A percentile compares a stretch with the other conserved stretches of the same genome.
Evolutionary conservation across 2,329 filamentous ascomycete genomes (phyloP).

Genomic region (Colletotrichum cuscutae): DNA sequence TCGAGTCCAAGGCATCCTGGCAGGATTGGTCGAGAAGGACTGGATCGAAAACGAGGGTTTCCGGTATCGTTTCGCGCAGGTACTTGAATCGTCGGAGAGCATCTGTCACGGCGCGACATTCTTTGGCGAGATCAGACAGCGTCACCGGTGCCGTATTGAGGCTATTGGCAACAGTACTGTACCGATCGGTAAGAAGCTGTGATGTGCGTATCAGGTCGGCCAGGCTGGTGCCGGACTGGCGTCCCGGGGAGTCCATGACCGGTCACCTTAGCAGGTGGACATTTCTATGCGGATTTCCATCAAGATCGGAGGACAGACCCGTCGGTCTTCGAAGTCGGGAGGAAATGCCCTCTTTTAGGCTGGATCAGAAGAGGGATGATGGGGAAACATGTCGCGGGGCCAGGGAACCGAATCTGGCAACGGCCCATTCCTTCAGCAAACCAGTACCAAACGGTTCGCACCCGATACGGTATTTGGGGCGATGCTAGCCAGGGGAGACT

Average conservation of each 20-base stretch:
- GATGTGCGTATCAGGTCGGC: conserved; percentile 25
- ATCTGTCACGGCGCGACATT: conserved; percentile 33
- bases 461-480: conserved; percentile 23
- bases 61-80: conserved; percentile 18
- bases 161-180: conserved; percentile 16
- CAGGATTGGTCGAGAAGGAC: conserved; percentile 29
- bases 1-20: conserved; percentile 21
- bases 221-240: conserved; percentile 29
- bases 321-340: neutral
- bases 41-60: conserved; percentile 14
- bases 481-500: conserved; percentile 28
- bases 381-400: conserved; percentile 21
- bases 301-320: neutral
- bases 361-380: neutral
- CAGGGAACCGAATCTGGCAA: conserved; percentile 21
- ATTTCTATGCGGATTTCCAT: conserved; percentile 9
- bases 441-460: conserved; percentile 1
- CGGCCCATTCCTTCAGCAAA: conserved; percentile 6
- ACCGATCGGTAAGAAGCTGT: conserved; percentile 25
- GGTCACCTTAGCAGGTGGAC: conserved; percentile 24
- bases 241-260: conserved; percentile 34
- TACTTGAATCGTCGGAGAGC: conserved; percentile 28
- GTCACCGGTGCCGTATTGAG: conserved; percentile 38
- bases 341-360: conserved; percentile 25
- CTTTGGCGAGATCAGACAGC: conserved; percentile 34